Evolutionary conservation across 2,329 filamentous ascomycete genomes (phyloP).

Genomic region (Orbilia quercus): DNA sequence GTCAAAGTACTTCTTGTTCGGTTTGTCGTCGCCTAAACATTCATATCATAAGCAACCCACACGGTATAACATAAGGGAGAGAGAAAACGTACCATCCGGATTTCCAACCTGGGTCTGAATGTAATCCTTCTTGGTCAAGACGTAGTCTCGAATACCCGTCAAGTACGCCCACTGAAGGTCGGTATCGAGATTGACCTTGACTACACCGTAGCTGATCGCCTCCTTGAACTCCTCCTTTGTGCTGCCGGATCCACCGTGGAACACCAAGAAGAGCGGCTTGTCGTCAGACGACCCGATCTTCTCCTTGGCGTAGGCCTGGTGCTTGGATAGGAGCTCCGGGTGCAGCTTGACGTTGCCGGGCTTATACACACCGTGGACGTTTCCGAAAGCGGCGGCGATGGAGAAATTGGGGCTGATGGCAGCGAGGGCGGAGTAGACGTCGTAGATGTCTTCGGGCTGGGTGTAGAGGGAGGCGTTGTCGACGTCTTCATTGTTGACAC

Average conservation of each 20-base stretch:
- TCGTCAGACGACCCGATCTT: conserved; percentile 76
- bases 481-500: conserved; percentile 97
- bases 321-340: conserved; percentile 94
- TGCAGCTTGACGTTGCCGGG: conserved; percentile 96
- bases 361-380: conserved; percentile 99
- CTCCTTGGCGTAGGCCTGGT: conserved; percentile 90
- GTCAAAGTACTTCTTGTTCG: conserved; percentile 97
- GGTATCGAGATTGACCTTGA: conserved; percentile 99
- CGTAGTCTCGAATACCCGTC: conserved; percentile 90
- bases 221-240: conserved; percentile 88
- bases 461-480: conserved; percentile 98
- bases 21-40: conserved; percentile 84
- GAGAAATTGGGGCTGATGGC: conserved; percentile 96
- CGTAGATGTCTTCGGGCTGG: conserved; percentile 94
- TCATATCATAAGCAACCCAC: conserved; percentile 7
- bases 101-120: conserved; percentile 87
- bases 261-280: conserved; percentile 99
- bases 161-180: conserved; percentile 77
- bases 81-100: conserved; percentile 72
- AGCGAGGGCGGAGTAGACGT: conserved; percentile 86
- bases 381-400: conserved; percentile 97
- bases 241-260: conserved; percentile 97
- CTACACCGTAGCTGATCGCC: conserved; percentile 91
- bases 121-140: conserved; percentile 95
- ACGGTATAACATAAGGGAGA: neutral